Base-by-base conservation (phyloP, 768 basidiomycete species). In the Trametes cingulata region DNA sequence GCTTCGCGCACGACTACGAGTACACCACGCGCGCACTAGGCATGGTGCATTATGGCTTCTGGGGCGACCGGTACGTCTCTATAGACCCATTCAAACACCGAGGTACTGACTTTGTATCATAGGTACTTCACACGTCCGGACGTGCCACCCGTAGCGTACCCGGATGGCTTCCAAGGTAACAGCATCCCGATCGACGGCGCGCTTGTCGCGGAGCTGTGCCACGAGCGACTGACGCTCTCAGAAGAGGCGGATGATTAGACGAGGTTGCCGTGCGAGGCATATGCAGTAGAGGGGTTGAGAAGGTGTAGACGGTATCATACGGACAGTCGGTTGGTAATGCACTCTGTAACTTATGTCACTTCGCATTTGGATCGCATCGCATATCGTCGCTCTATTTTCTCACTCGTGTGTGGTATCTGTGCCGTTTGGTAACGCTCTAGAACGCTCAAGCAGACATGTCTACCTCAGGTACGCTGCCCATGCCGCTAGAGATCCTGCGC, bases 141-240 rank as follows among this genome's bases (percentile, higher is more conserved):
- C 13, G 69, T 86, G 5, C 94, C 93, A 0, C 76, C 75, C 3
- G 81, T 86, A 0, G 76, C 78, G 19, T 93, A 95, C 65, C 92
- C 93, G 0, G 84, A 88, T 40, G 95, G 91, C n/a, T 97, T 97
- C 76, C 90, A 85, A 82, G 94, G 75, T 14, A 93, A 90, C 70
- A 80, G 78, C 13, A 97, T 97, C 60, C 94, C 93, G 2, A 80
- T 97, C 29, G 83, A 94, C 71, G 91, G 87, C 7, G 80, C 77
- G 39, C 77, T 77, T 0, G 89, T 94, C 5, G 88, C 87, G 4
- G 76, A 77, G 10, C 66, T 91, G 19, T 84, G 83, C 63, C 68
- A 80, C 9, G 80, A 87, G 59, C 77, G 87, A 46, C 72, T 91
- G 17, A 79, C 79, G 5, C 75, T 89, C 19, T 70, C 76, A 12